Evolutionary conservation across 2,329 filamentous ascomycete genomes (phyloP), one percentile per base, ranked within the genome.

Genomic region (Fusarium tjaetaba): DNA sequence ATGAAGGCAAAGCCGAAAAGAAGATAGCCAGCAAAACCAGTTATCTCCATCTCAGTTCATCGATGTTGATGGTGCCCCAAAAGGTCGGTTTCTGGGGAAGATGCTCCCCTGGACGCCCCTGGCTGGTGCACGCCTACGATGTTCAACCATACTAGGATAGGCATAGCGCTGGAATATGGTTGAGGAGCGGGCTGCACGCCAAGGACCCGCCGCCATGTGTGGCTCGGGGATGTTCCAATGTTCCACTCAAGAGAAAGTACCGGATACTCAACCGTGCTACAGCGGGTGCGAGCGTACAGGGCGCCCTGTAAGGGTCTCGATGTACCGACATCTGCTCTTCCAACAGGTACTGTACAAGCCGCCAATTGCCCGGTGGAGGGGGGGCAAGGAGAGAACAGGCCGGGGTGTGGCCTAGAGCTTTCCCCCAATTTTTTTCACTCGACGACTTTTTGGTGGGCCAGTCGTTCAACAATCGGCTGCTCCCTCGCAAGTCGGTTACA

Each of bases 161-260:
- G 81, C 11, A 68, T 83, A 82, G 82, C 64, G 53, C 52, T 14
- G 26, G 42, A 79, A 83, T 84, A 84, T 86, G 83, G 84, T 85
- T 85, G 84, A 85, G 84, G 75, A 82, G 77, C 73, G 77, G 68
- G 73, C 77, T 79, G 75, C 75, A 76, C 70, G 73, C 76, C 72
- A 76, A 78, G 71, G 70, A 66, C 71, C 73, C 75, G 70, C 70
- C 69, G 65, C 75, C 70, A 77, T 78, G 76, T 74, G 72, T 76
- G 74, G 75, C 74, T 73, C 71, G 71, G 65, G 74, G 62, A 72
- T 69, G 72, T 66, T 74, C 74, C 74, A 74, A 59, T 52, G 65
- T 52, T 64, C 65, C 70, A 70, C 63, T 51, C 65, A 55, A 73
- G 68, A 67, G 61, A 68, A 78, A 65, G 77, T 76, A 77, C 70